Evolutionary conservation across 345 rosid genomes (phyloP).

Genomic region (Leavenworthia alabamica): DNA sequence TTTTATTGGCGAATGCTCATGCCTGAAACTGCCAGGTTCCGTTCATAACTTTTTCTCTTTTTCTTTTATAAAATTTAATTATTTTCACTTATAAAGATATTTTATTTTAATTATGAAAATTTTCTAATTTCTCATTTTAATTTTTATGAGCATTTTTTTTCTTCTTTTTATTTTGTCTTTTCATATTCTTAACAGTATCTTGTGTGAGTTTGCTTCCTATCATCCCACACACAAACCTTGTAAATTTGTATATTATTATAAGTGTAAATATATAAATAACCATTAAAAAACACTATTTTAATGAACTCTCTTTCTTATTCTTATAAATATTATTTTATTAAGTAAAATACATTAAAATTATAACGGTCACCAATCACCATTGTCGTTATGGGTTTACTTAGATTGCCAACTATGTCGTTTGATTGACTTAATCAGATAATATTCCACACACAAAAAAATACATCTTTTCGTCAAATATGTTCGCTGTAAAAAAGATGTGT

Average conservation of each 20-base stretch:
- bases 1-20: slow-evolving; percentile 75
- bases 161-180: too few relatives aligned
- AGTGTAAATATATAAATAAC: neutral
- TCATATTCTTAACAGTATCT: neutral
- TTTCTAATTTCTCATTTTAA: neutral
- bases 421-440: neutral
- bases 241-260: neutral
- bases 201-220: slow-evolving; percentile 26
- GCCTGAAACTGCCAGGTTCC: slow-evolving; percentile 85
- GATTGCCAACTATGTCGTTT: neutral
- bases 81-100: neutral
- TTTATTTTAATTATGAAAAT: neutral
- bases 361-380: neutral
- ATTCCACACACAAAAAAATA: neutral
- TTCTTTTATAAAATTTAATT: neutral
- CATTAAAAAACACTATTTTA: neutral
- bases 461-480: neutral
- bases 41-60: too few relatives aligned
- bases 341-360: neutral
- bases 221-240: neutral
- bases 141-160: neutral
- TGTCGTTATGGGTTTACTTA: neutral
- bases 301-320: neutral
- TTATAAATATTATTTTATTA: neutral
- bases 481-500: neutral